Percentiles rank a stretch among this genome's conserved stretches.
Evolutionary conservation across 208 protist genomes (phyloP).

Genomic region (Leishmania major): DNA sequence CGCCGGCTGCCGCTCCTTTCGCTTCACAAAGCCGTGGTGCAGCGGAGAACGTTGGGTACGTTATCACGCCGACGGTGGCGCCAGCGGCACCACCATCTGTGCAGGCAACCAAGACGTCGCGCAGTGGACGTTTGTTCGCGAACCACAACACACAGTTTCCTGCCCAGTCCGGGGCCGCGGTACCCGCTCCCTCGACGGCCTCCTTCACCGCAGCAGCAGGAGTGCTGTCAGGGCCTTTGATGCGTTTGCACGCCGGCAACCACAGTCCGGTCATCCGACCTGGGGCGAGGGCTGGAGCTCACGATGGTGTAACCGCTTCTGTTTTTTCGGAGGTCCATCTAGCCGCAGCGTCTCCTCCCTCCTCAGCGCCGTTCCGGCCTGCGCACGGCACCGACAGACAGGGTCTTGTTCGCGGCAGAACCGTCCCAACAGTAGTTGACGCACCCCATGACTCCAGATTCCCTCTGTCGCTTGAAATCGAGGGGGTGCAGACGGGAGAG

Average conservation of each 20-base stretch:
- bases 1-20: neutral
- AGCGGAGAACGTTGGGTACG: neutral
- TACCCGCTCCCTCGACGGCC: neutral
- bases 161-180: neutral
- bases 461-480: conserved; percentile 37
- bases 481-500: conserved; percentile 75
- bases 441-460: neutral
- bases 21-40: neutral
- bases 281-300: neutral
- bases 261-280: neutral
- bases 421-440: conserved; percentile 3
- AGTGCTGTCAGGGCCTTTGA: neutral
- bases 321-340: neutral
- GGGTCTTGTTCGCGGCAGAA: conserved; percentile 20
- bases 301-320: neutral
- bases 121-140: conserved; percentile 21
- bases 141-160: conserved; percentile 20
- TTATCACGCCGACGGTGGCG: conserved; percentile 8
- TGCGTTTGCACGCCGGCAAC: neutral
- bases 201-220: neutral
- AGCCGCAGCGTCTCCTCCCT: neutral
- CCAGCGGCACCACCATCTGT: neutral
- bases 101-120: conserved; percentile 8
- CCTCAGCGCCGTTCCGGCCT: neutral
- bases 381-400: conserved; percentile 6